Evolutionary conservation across 1,284 basidiomycete species (phyloP).

Genomic region (Rugosomyces carneus): DNA sequence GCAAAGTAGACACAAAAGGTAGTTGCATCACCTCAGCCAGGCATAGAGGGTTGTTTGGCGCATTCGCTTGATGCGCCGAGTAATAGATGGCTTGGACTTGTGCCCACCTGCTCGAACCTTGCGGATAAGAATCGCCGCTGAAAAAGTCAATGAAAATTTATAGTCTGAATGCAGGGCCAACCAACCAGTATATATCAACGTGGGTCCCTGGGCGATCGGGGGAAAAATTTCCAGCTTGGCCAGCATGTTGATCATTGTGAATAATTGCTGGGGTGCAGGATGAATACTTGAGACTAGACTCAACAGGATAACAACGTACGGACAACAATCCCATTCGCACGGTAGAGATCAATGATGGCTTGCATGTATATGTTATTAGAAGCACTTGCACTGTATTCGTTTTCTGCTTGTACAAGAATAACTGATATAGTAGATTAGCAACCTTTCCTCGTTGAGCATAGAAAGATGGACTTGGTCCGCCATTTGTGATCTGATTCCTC

Average conservation of each 20-base stretch:
- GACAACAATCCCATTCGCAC: conserved; percentile 40
- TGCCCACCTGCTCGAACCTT: conserved; percentile 37
- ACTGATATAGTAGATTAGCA: conserved; percentile 24
- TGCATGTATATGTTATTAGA: conserved; percentile 42
- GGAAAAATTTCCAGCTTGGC: conserved; percentile 38
- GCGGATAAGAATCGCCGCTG: conserved; percentile 46
- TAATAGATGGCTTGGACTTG: conserved; percentile 44
- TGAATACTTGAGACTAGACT: background rate
- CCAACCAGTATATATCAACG: conserved; percentile 44
- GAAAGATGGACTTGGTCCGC: conserved; percentile 37
- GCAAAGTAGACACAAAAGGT: background rate
- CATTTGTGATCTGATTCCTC: conserved; percentile 45
- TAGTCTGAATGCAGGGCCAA: background rate
- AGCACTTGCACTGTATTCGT: conserved; percentile 44
- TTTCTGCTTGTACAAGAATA: conserved; percentile 54
- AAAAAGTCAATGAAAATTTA: background rate
- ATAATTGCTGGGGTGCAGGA: conserved; percentile 32
- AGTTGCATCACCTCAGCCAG: conserved; percentile 35
- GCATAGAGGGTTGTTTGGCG: conserved; percentile 42
- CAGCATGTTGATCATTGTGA: conserved; percentile 43
- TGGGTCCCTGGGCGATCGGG: conserved; percentile 37
- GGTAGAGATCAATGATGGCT: conserved; percentile 40
- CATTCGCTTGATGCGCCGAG: conserved; percentile 35
- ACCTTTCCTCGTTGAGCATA: background rate
- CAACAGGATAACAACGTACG: conserved; percentile 28